Evolutionary conservation across 2,329 filamentous ascomycete genomes (phyloP), one percentile per base, ranked within the genome.

Genomic region (Cladosporium halotolerans): DNA sequence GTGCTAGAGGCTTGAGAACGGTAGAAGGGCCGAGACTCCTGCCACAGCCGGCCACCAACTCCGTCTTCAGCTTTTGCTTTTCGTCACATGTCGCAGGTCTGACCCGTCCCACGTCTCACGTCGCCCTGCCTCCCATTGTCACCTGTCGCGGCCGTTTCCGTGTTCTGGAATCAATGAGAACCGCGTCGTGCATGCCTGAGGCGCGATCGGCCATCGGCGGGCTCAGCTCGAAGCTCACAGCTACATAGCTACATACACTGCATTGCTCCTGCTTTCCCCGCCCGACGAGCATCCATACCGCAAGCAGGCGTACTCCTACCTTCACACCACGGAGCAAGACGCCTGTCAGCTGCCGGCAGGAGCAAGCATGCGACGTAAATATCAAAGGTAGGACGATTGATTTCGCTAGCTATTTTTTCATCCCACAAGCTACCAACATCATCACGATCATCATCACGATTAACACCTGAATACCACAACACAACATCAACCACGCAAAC

Each of bases 1-100:
- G 23, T 28, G 23, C 23, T 7, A 28, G 23, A 28, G 23, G 23
- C 23, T 7, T 28, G 23, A 28, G 23, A 7, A 28, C 36, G 16
- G 10, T 19, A 50, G 39, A 50, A 50, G 47, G 47, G 38, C 47
- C 47, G 47, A 50, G 47, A 41, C 46, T 42, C 47, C 28, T 34
- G 38, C 44, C 23, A 36, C 44, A 31, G 31, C 47, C 47, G 39
- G 47, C 47, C 47, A 50, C 47, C 38, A 13, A 10, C 9, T 18
- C 11, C 11, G 23, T 34, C 38, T 50, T 50, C 38, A 42, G 14
- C 44, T 45, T 16, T 19, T 45, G 9, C 18, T 19, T 42, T 36
- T 31, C 47, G 47, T 50, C 47, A 50, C 47, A 43, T 23, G 42
- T 44, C 42, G 23, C 40, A 42, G 42, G 47, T 50, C 47, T 56